phyloP scores from a whole-genome alignment of 352 stramenopile species.

The Phytophthora sp. region DNA sequence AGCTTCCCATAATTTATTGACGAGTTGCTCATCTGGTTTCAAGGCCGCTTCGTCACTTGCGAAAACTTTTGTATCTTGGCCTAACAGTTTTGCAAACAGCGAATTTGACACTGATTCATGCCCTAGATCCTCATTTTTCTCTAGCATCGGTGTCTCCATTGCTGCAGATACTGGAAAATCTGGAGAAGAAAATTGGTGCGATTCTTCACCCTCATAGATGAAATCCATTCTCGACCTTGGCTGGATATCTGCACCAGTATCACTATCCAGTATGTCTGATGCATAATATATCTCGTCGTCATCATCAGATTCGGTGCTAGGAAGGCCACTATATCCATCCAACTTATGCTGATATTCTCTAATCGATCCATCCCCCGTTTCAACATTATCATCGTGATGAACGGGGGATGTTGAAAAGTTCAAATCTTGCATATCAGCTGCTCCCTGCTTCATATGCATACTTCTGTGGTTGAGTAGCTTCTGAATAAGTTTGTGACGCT shows the following conservation, averaged over 20 bases:
- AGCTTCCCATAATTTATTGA: neutral
- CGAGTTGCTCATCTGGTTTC: neutral
- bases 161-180: neutral
- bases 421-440: neutral
- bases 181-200: neutral
- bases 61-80: neutral
- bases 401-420: neutral
- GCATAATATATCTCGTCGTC: conserved; percentile 56
- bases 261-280: conserved; percentile 46
- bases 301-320: conserved; percentile 22
- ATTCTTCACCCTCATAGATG: conserved; percentile 19
- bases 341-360: neutral
- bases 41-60: conserved; percentile 1
- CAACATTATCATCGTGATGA: neutral
- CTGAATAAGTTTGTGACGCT: conserved; percentile 32
- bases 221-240: conserved; percentile 32
- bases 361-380: neutral
- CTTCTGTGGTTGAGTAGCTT: conserved; percentile 25
- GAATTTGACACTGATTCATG: conserved; percentile 3
- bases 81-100: conserved; percentile 20
- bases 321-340: neutral
- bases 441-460: neutral
- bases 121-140: neutral
- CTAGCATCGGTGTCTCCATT: neutral
- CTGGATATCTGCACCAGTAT: conserved; percentile 19